A percentile compares a stretch with the other conserved stretches of the same genome.
Conservation (phyloP, 495 filamentous ascomycete genomes). For the Neurospora sp. region DNA sequence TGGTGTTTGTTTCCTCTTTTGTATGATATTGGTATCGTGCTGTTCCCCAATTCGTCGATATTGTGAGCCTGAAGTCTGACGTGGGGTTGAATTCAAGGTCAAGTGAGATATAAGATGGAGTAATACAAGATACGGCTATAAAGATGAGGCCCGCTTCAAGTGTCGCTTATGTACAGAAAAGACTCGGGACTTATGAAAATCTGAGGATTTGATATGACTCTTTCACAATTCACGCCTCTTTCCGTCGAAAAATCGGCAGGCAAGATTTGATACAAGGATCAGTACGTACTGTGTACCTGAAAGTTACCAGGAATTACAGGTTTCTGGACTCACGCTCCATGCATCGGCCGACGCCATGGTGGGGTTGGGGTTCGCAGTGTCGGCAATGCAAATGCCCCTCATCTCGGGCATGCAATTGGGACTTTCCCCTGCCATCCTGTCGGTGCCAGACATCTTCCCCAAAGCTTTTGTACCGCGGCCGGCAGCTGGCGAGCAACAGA, state of each 20-base stretch:
- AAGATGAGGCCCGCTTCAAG: not conserved
- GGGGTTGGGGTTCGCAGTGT: not conserved
- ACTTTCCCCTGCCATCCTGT: not conserved
- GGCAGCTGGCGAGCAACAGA: not conserved
- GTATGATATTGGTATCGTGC: not conserved
- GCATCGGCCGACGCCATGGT: not conserved
- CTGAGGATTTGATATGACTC: not conserved
- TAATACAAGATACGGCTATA: not conserved
- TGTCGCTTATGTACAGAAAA: not conserved
- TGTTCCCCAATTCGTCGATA: not conserved
- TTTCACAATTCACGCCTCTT: not conserved
- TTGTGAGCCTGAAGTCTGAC: not conserved
- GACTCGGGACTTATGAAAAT: not conserved
- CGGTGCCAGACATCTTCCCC: not conserved
- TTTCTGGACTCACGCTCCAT: not conserved
- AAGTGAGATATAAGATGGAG: not conserved
- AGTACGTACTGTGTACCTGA: not conserved
- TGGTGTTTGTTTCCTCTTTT: slow-evolving; percentile 12
- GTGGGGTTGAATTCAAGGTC: not conserved
- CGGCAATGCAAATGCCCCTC: not conserved
- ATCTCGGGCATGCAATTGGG: not conserved
- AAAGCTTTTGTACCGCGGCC: not conserved
- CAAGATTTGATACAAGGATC: not conserved
- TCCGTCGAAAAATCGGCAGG: not conserved
- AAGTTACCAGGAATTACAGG: not conserved